Evolutionary conservation across 2,329 filamentous ascomycete species (phyloP), one percentile per base, ranked within the genome.

Genomic region (Xylariales sp.): DNA sequence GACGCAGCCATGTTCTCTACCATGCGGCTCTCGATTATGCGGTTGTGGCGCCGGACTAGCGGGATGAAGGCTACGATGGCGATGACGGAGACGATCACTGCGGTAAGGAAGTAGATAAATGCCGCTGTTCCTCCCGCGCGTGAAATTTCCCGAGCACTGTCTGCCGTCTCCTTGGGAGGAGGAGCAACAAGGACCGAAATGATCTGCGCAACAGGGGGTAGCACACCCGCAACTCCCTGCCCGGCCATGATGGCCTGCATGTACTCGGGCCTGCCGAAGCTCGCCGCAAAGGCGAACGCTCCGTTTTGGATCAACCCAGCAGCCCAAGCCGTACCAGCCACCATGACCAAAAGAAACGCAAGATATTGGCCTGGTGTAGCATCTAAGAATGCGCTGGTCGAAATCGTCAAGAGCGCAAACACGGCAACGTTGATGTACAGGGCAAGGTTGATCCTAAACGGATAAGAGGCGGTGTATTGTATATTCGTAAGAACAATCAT

Each of bases 221-320:
- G 69, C 8, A 98, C 90, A 21, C 93, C 93, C 0, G 93, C 90
- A 4, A 98, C 74, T 22, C 84, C 91, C 63, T 98, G 93, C 1
- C 93, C 93, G 3, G 84, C 82, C 90, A 98, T 97, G 62, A 97
- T 89, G 18, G 85, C 91, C 64, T 97, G 91, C 42, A 88, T 95
- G 62, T 97, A 98, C 62, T 93, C 87, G 15, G 84, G 79, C 38
- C 86, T 74, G 25, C 84, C 88, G 56, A 95, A 97, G 39, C 87
- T 84, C 3, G 86, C 80, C 3, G 88, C 89, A 59, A 90, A 97
- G 3, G 93, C 88, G 60, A 96, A 95, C 9, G 93, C 80, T 14
- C 93, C 93, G 61, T 97, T 97, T 65, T 97, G 93, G 51, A 90
- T 86, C 38, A 96, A 71, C 0, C 86, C 90, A 0, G 89, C 86